Percentiles rank a stretch among this genome's conserved stretches.
phyloP scores from a whole-genome alignment of 164 flowering plant genomes.

The Cinnamomum chago region DNA sequence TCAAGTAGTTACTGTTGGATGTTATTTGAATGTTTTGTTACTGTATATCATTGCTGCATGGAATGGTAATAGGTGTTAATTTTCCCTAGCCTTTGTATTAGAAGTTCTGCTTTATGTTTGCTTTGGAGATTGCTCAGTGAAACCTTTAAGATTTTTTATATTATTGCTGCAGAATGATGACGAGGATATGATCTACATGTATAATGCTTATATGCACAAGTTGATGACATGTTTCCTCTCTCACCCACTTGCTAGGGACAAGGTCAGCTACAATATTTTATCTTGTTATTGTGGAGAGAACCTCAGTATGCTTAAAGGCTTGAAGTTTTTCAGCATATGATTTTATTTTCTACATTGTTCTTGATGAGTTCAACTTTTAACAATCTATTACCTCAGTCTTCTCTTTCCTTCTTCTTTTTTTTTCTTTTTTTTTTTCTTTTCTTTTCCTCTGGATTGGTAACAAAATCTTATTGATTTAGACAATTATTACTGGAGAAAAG shows the following conservation, averaged over 20 bases:
- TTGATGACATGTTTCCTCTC: constrained; percentile 80
- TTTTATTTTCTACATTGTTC: not conserved
- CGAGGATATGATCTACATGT: constrained; percentile 93
- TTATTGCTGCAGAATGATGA: constrained; percentile 76
- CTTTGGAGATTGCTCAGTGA: not conserved
- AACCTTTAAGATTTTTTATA: constrained; percentile 6
- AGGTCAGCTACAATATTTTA: constrained; percentile 45
- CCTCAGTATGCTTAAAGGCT: not conserved
- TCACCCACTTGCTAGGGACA: constrained; percentile 83
- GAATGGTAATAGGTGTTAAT: not conserved
- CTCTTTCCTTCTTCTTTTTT: too few relatives aligned
- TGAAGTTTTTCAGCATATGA: not conserved
- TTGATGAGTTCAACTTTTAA: too few relatives aligned
- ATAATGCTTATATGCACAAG: constrained; percentile 92
- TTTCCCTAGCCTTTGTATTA: not conserved
- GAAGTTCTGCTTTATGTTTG: not conserved
- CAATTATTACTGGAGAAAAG: too few relatives aligned
- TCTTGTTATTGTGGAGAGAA: not conserved
- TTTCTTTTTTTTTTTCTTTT: too few relatives aligned
- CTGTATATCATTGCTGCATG: not conserved
- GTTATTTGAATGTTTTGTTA: not conserved
- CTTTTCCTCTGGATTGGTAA: too few relatives aligned
- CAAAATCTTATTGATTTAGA: too few relatives aligned
- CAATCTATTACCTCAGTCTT: too few relatives aligned
- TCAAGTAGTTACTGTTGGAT: not conserved